Percentiles rank a stretch among this genome's conserved stretches.
Conservation (phyloP, 2,329 filamentous ascomycete genomes). For the Plenodomus tracheiphilus region DNA sequence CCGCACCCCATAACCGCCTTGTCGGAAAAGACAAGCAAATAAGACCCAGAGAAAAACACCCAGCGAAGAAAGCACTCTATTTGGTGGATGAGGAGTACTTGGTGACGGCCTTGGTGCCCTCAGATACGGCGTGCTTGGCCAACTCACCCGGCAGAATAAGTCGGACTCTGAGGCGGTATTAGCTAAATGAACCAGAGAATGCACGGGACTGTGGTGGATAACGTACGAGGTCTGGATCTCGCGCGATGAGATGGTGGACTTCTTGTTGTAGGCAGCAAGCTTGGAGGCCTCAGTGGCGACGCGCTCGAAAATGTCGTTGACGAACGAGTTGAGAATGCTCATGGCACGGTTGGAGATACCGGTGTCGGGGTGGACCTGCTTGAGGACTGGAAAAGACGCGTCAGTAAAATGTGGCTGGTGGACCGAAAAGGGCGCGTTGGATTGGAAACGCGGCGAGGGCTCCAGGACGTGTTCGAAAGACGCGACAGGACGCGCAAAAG, state of each 20-base stretch:
- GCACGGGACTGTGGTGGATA: slow-evolving; percentile 16
- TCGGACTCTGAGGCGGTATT: slow-evolving; percentile 65
- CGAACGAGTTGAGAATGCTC: slow-evolving; percentile 99
- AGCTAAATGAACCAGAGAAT: slow-evolving; percentile 20
- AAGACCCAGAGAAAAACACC: slow-evolving; percentile 57
- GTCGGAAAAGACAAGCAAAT: slow-evolving; percentile 50
- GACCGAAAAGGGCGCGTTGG: background rate
- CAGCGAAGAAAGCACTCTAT: slow-evolving; percentile 63
- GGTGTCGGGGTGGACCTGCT: slow-evolving; percentile 99
- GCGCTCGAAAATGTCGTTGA: slow-evolving; percentile 99
- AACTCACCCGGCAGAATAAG: slow-evolving; percentile 98
- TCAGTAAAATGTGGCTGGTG: slow-evolving; percentile 29
- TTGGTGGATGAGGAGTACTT: slow-evolving; percentile 99
- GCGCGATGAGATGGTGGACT: slow-evolving; percentile 98
- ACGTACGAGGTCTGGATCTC: slow-evolving; percentile 97
- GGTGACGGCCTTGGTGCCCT: slow-evolving; percentile 99
- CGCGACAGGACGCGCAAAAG: slow-evolving; percentile 12
- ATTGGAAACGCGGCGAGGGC: background rate
- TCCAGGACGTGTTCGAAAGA: background rate
- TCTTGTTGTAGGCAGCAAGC: slow-evolving; percentile 99
- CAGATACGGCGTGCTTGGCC: slow-evolving; percentile 98
- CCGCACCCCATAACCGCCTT: slow-evolving; percentile 47
- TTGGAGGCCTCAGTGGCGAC: slow-evolving; percentile 98
- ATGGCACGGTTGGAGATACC: slow-evolving; percentile 99
- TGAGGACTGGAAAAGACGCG: slow-evolving; percentile 72